Conservation (phyloP, 768 basidiomycete genomes). For the Auriscalpium microsporum region DNA sequence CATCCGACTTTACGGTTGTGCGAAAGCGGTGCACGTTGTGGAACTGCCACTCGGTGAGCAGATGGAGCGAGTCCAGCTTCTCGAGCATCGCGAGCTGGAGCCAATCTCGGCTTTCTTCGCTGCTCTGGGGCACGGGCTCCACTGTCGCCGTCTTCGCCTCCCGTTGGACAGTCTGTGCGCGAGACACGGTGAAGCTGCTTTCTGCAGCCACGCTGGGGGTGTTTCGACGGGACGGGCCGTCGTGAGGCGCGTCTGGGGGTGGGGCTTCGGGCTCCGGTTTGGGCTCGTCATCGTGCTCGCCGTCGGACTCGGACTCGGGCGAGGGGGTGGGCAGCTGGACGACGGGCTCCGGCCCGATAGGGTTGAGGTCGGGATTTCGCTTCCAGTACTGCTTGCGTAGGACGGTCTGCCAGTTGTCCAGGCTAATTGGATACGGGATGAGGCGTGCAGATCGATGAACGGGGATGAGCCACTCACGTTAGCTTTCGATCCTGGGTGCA, state of each 20-base stretch:
- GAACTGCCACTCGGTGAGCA: constrained; percentile 81
- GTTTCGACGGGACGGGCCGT: neutral
- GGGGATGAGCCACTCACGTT: constrained; percentile 38
- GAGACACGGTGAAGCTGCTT: neutral
- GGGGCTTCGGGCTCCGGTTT: constrained; percentile 2
- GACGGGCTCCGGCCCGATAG: constrained; percentile 56
- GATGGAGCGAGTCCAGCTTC: constrained; percentile 69
- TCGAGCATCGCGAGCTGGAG: constrained; percentile 56
- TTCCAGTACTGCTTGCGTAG: constrained; percentile 72
- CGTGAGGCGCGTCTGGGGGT: neutral
- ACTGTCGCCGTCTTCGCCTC: constrained; percentile 3
- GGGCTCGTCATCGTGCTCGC: constrained; percentile 14
- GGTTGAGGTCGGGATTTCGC: constrained; percentile 62
- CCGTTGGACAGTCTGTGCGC: neutral
- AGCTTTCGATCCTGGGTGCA: constrained; percentile 78
- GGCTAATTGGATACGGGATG: constrained; percentile 28
- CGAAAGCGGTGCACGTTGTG: constrained; percentile 66
- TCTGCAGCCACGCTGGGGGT: neutral
- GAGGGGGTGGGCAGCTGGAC: constrained; percentile 13
- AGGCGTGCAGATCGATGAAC: constrained; percentile 11
- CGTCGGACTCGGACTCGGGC: constrained; percentile 15
- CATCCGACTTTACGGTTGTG: constrained; percentile 68
- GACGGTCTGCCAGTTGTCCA: constrained; percentile 71
- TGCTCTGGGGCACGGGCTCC: constrained; percentile 2
- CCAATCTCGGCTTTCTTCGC: constrained; percentile 54